Percentiles rank a stretch among this genome's conserved stretches.
Conservation (phyloP, 805 yeast species). For the Saccharomycopsis fermentans region DNA sequence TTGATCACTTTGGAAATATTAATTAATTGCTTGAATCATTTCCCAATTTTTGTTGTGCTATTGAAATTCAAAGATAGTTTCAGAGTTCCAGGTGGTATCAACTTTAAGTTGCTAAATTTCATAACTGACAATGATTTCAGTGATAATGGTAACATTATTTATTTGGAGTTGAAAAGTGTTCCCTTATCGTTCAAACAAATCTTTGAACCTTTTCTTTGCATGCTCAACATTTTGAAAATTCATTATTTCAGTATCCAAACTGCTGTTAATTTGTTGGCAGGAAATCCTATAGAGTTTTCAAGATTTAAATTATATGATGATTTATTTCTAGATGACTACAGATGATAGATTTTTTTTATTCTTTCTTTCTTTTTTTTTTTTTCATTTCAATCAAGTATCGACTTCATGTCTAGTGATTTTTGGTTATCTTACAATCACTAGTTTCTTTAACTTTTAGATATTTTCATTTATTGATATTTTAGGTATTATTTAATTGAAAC, state of each 20-base stretch:
- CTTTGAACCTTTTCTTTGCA: constrained; percentile 38
- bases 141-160: constrained; percentile 16
- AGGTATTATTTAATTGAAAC: neutral
- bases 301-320: constrained; percentile 37
- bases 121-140: constrained; percentile 7
- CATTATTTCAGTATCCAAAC: constrained; percentile 36
- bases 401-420: too few relatives aligned
- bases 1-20: constrained; percentile 47
- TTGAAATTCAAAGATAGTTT: constrained; percentile 71
- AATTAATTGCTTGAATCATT: constrained; percentile 63
- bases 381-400: neutral
- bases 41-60: constrained; percentile 77
- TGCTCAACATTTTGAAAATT: constrained; percentile 30
- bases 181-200: constrained; percentile 36
- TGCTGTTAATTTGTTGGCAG: constrained; percentile 32
- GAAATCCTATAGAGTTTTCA: constrained; percentile 35
- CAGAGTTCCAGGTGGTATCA: constrained; percentile 54
- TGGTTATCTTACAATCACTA: too few relatives aligned
- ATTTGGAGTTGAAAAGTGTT: constrained; percentile 30
- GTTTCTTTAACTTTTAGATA: too few relatives aligned
- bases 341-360: constrained; percentile 20
- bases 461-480: neutral
- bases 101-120: constrained; percentile 20
- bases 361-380: neutral
- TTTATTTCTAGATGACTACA: constrained; percentile 33